Conservation (phyloP, 768 basidiomycete genomes). For the Rhodotorula graminis region DNA sequence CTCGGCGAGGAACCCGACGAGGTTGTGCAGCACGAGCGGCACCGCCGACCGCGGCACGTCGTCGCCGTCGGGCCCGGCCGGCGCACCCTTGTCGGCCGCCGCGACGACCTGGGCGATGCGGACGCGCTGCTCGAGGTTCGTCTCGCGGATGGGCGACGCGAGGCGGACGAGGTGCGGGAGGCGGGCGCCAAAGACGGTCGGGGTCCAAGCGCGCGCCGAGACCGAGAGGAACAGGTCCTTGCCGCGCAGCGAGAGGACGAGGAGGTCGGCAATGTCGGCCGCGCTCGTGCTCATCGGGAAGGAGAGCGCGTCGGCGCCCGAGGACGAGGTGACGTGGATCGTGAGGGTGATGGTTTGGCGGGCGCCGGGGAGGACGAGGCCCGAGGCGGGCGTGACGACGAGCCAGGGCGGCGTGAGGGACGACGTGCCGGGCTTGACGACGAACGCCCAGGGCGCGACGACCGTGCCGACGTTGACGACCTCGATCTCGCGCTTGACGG, state of each 20-base stretch:
- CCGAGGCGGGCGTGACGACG: constrained; percentile 6
- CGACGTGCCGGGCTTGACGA: constrained; percentile 5
- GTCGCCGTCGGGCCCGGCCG: neutral
- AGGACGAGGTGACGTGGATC: constrained; percentile 6
- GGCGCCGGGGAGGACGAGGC: constrained; percentile 21
- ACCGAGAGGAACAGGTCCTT: constrained; percentile 33
- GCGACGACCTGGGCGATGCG: neutral
- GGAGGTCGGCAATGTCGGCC: constrained; percentile 13
- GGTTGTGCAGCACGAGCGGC: constrained; percentile 8
- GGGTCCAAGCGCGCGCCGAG: constrained; percentile 1
- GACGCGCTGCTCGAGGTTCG: constrained; percentile 2
- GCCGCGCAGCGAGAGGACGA: constrained; percentile 27
- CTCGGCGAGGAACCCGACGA: constrained; percentile 26
- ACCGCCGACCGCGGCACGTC: neutral
- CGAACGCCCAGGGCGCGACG: constrained; percentile 27
- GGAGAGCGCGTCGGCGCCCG: constrained; percentile 6
- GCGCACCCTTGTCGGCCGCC: neutral
- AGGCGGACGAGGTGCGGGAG: constrained; percentile 15
- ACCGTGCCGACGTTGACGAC: constrained; percentile 22
- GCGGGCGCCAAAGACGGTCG: constrained; percentile 24
- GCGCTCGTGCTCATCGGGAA: neutral
- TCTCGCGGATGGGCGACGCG: constrained; percentile 6
- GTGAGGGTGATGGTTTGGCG: constrained; percentile 16
- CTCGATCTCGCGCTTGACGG: constrained; percentile 9
- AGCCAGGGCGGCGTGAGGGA: constrained; percentile 28